Base-by-base conservation (phyloP, 768 basidiomycete genomes). In the Antrodiella citrinella region DNA sequence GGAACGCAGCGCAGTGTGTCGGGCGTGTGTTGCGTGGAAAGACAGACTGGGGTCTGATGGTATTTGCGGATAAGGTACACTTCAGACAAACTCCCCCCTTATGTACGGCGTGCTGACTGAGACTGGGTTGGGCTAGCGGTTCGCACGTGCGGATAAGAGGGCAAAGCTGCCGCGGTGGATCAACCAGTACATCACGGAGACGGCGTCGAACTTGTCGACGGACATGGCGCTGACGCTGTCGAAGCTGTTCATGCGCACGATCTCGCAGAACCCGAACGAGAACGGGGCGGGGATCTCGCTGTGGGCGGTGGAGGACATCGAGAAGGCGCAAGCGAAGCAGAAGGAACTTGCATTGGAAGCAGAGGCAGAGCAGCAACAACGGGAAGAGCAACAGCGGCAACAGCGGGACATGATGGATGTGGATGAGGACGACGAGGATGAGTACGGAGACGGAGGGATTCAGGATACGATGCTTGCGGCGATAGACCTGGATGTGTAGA, bases 21-120 rank as follows among this genome's bases (percentile, higher is more conserved):
- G 96, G 96, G 21, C 92, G 96, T 57, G 96, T 95, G 22, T 67
- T 99, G 65, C 83, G 96, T 46, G 96, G 96, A 56, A 99, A 99
- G 73, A 98, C 96, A 3, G 96, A 99, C 68, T 99, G 96, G 91
- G 96, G 96, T 26, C 68, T 99, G 60, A 99, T 99, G 96, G 83
- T 98, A 10, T 99, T 99, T 65, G 96, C 96, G 0, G 96, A 99
- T 68, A 96, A 95, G 81, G 96, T 93, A 25, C n/a, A 18, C n/a
- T 26, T 10, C 4, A 21, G n/a, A n/a, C 44, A 4, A 20, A 11
- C 44, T 35, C 30, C 30, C 43, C 63, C 57, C n/a, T 11, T 20
- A 45, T 23, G 21, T 40, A 12, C n/a, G 21, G 42, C 22, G n/a
- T n/a, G n/a, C n/a, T 38, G 35, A 38, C 18, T 38, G 18, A 18